Base-by-base conservation (phyloP, 345 rosid genomes). In the Linum tenue region DNA sequence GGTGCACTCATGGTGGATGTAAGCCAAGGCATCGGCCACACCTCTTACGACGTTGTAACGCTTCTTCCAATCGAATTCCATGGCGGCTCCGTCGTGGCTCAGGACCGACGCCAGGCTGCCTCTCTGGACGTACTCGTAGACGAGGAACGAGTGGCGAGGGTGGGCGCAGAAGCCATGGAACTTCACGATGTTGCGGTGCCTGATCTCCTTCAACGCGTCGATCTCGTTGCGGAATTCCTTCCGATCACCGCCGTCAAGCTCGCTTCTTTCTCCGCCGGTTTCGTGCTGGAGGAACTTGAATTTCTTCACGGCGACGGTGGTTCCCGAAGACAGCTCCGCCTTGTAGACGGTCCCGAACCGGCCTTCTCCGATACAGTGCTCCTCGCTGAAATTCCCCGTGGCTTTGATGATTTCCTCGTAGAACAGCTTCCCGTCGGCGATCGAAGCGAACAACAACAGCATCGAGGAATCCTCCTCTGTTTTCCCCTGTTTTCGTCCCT, bases 31-130 rank as follows among this genome's bases (percentile, higher is more conserved):
- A 14, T 70, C 8, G 39, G 56, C 75, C 3, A 62, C 64, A 0
- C 61, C 76, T 37, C 64, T 66, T 8, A 70, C 9, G 16, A 64
- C 15, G 37, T 55, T 55, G 5, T 68, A n/a, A 69, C 81, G 68
- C 57, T 65, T 71, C 7, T n/a, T 31, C 79, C 82, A 75, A n/a
- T 72, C 73, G 22, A 78, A 51, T n/a, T 67, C 59, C 17, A 2
- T 51, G 1, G 68, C 74, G 59, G 38, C 43, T 55, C 63, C 31
- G 2, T 64, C 70, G 8, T 55, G 56, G 40, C 66, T 61, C 31
- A 78, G 67, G 22, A 67, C 40, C 9, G 55, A 14, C 1, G 66
- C 68, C 64, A 75, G 56, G 67, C 82, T 78, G n/a, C 79, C 82
- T 16, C 4, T 72, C 41, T 69, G 68, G 9, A 78, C 36, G 59